phyloP scores from a whole-genome alignment of 2,329 filamentous ascomycete species.

The Thelonectria olida region DNA sequence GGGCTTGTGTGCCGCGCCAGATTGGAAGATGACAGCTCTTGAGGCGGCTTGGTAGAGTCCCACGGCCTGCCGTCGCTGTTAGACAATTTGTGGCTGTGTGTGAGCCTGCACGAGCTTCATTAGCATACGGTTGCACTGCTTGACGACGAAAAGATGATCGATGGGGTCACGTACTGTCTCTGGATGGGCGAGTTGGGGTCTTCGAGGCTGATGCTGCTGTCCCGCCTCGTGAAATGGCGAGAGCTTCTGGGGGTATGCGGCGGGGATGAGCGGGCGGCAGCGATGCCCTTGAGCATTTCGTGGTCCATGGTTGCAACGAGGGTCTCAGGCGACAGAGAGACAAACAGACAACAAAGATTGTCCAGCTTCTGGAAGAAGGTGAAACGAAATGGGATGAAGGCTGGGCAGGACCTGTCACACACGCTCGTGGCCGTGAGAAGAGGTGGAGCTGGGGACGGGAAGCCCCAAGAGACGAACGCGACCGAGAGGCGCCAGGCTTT shows the following conservation, averaged over 20 bases:
- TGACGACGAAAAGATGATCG: background rate
- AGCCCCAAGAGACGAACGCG: background rate
- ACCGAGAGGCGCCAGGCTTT: background rate
- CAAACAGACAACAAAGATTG: background rate
- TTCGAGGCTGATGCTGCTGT: slow-evolving; percentile 38
- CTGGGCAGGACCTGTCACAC: background rate
- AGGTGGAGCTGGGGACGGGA: background rate
- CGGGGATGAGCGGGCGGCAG: slow-evolving; percentile 26
- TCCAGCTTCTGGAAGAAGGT: background rate
- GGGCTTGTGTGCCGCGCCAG: background rate
- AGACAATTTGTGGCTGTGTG: background rate
- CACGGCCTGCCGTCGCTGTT: background rate
- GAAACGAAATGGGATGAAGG: background rate
- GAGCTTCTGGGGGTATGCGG: background rate
- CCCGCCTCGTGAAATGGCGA: slow-evolving; percentile 4
- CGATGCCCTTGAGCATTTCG: slow-evolving; percentile 26
- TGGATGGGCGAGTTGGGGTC: slow-evolving; percentile 1
- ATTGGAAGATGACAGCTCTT: background rate
- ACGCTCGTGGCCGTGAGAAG: background rate
- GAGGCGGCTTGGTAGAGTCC: slow-evolving; percentile 5
- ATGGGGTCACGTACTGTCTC: slow-evolving; percentile 19
- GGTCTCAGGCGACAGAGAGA: background rate
- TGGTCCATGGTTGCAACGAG: slow-evolving; percentile 21
- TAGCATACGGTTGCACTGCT: background rate
- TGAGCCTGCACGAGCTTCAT: slow-evolving; percentile 16